Evolutionary conservation across 2,329 filamentous ascomycete species (phyloP).

Genomic region (Cladosporium colombiae): DNA sequence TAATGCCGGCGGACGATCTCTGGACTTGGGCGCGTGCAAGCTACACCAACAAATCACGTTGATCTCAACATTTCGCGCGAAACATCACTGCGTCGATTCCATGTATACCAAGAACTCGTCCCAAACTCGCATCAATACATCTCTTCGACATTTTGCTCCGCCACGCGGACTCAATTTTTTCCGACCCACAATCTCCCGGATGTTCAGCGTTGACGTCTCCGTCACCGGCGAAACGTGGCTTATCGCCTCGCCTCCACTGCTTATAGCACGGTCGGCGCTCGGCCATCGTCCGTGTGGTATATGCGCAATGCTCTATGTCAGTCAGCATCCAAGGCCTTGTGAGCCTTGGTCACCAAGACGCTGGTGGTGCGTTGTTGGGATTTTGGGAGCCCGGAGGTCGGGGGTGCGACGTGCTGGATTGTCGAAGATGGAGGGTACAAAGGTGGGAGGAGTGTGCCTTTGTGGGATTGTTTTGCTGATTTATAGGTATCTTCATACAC

Average conservation of each 20-base stretch:
- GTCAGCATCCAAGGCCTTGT: conserved; percentile 1
- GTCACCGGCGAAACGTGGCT: not conserved
- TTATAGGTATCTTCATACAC: not conserved
- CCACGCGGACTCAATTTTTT: conserved; percentile 5
- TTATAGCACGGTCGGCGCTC: not conserved
- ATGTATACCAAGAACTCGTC: not conserved
- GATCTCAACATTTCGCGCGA: not conserved
- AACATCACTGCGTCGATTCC: not conserved
- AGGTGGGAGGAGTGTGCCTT: not conserved
- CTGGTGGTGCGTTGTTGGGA: conserved; percentile 10
- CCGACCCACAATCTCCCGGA: conserved; percentile 3
- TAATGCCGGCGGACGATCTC: not conserved
- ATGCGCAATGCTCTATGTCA: conserved; percentile 1
- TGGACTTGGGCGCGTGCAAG: not conserved
- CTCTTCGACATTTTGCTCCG: not conserved
- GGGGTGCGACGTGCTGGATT: not conserved
- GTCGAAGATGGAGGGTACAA: not conserved
- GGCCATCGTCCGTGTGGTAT: conserved; percentile 1
- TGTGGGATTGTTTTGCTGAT: not conserved
- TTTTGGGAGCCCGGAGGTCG: not conserved
- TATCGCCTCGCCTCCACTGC: not conserved
- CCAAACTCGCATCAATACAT: not conserved
- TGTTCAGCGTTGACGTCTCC: not conserved
- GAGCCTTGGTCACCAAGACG: conserved; percentile 9
- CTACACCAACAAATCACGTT: too few species aligned